Base-by-base conservation (phyloP, 768 basidiomycete species). In the Collybiopsis confluens region DNA sequence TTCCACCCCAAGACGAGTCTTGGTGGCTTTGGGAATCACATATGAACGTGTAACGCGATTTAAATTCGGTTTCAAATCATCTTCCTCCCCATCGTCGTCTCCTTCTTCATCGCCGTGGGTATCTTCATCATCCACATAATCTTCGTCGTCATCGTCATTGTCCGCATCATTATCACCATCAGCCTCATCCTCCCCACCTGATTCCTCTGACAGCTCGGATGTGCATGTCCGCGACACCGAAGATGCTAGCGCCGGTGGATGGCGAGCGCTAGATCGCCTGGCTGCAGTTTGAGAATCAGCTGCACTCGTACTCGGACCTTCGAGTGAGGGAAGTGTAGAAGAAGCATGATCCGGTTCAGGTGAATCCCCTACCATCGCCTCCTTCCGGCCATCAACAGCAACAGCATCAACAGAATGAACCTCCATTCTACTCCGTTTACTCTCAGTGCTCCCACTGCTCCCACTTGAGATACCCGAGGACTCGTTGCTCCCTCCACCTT, bases 401-500 rank as follows among this genome's bases (percentile, higher is more conserved):
- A 35, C 9, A 27, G 43, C 30, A 35, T 28, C 30, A 10, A 30
- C 42, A 4, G 36, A 16, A 18, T 20, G 45, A 21, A 36, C 56
- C 11, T 54, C 48, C 15, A 50, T 45, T 27, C 52, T 37, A 28
- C 52, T 40, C 20, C 52, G 55, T 28, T 59, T 56, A 23, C 46
- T 53, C 3, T 50, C 38, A 30, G 16, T 35, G 23, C 37, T 45
- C 43, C 44, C 41, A 4, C 38, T 37, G n/a, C n/a, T n/a, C n/a
- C n/a, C n/a, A n/a, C n/a, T n/a, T 2, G 45, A 42, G 27, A 49
- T 23, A 4, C 4, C 47, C 21, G 49, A 49, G n/a, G n/a, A n/a
- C 24, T 42, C 58, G 37, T 43, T 11, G 67, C 71, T 51, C 62
- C 56, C 41, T 61, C n/a, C n/a, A n/a, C n/a, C n/a, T n/a, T n/a